These are phyloP conservation scores for Juglanconis sp. DNA, from an alignment of 2,329 filamentous ascomycete genomes.

Conservation along the genomic window DNA sequence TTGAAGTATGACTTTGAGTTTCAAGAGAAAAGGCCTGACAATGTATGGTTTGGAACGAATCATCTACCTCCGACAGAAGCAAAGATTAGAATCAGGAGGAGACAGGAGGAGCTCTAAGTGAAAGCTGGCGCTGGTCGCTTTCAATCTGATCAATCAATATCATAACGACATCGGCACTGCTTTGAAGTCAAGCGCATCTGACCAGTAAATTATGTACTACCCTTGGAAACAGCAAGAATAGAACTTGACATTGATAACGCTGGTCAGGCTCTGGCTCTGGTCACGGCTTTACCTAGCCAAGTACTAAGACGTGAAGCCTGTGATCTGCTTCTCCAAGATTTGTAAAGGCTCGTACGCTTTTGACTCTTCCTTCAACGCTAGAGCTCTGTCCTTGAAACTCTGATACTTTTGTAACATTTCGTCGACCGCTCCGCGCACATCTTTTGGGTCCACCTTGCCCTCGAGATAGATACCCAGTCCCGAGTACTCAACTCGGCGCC, in stretches of 20 bases:
- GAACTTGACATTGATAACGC: not conserved
- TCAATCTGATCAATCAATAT: not conserved
- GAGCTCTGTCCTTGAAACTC: not conserved
- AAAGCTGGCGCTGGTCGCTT: not conserved
- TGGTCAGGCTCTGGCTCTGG: not conserved
- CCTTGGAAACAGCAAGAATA: not conserved
- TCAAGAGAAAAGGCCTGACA: constrained; percentile 26
- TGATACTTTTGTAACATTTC: not conserved
- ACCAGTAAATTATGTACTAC: not conserved
- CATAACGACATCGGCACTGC: not conserved
- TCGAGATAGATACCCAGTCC: constrained; percentile 1
- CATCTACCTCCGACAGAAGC: constrained; percentile 28
- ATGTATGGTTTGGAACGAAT: constrained; percentile 29
- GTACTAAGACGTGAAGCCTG: not conserved
- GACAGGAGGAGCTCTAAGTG: constrained; percentile 12
- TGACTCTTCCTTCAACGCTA: not conserved
- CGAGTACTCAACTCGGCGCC: not conserved
- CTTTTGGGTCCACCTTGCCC: not conserved
- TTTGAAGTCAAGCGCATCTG: not conserved
- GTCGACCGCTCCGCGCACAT: not conserved
- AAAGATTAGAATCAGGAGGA: constrained; percentile 25
- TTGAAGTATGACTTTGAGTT: constrained; percentile 25
- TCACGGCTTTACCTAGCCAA: not conserved
- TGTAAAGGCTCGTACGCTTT: not conserved
- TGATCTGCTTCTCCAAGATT: not conserved